Evolutionary conservation across 2,329 filamentous ascomycete species (phyloP), one percentile per base, ranked within the genome.

Genomic region (Fusarium sp.): DNA sequence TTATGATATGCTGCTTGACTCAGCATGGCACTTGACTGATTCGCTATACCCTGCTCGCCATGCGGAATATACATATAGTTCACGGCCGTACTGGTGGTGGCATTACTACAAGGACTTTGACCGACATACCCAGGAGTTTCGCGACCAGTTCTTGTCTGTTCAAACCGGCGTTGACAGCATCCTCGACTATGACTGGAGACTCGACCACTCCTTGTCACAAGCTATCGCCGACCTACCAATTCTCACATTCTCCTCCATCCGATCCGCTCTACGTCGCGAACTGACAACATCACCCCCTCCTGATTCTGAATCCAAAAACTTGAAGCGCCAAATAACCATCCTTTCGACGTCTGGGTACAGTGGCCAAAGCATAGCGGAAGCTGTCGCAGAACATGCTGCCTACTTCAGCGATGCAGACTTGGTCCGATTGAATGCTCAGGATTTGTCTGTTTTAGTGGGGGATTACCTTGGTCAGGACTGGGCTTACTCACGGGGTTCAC

Each of bases 391-490:
- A 62, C 85, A 88, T 51, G 81, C 91, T 43, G 91, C 92, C 1
- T 81, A 81, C 14, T 84, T 88, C 34, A 81, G 92, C 7, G 81
- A 81, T 8, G 90, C 92, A 5, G 89, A 95, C 69, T 75, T 95
- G 5, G 80, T 96, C 33, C 85, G 87, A 20, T 76, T 97, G 13
- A 87, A 90, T 74, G 88, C 92, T 2, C 87, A 90, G 66, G 90
- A 92, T 73, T 80, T 97, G 54, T 91, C 91, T 5, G 85, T 90
- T 50, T 81, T 96, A 26, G 85, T 91, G 1, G 91, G 90, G 4
- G 85, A 88, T 43, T 93, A 94, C 72, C 79, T 95, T 11, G 91
- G 90, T 6, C 89, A 92, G 73, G 84, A 87, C 62, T 83, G 80
- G 78, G 80, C 81, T 6, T 84, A 82, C 48, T 79, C 80, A 3